Percentiles rank a stretch among this genome's conserved stretches.
Conservation (phyloP, 495 filamentous ascomycete species). For the Amphirosellinia nigrospora region DNA sequence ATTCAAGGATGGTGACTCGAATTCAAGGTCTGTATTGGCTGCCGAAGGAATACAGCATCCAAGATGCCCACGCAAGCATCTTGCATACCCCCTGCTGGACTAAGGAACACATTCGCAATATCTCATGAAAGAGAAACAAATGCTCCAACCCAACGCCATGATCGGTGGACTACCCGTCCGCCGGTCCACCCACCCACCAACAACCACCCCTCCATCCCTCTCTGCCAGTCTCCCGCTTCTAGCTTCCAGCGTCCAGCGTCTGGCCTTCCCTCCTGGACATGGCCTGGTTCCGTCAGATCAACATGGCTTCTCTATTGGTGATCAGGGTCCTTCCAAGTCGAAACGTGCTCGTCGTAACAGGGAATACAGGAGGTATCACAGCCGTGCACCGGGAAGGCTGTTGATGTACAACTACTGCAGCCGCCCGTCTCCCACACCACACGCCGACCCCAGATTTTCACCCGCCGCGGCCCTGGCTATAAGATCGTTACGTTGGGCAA, state of each 20-base stretch:
- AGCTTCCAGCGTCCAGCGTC: constrained; percentile 11
- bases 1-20: background rate
- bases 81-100: constrained; percentile 12
- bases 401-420: constrained; percentile 37
- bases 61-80: constrained; percentile 18
- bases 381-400: constrained; percentile 19
- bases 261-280: constrained; percentile 12
- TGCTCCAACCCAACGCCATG: constrained; percentile 18
- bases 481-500: constrained; percentile 33
- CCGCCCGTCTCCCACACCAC: constrained; percentile 24
- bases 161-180: constrained; percentile 24
- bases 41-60: constrained; percentile 1
- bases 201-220: constrained; percentile 28
- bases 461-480: constrained; percentile 37
- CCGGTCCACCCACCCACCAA: constrained; percentile 36
- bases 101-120: background rate
- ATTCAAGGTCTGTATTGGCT: background rate
- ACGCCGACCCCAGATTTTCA: constrained; percentile 38
- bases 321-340: background rate
- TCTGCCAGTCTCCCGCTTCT: constrained; percentile 24
- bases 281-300: constrained; percentile 15
- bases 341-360: constrained; percentile 5
- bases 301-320: background rate
- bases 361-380: constrained; percentile 15
- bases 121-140: background rate